Percentiles rank a stretch among this genome's conserved stretches.
Evolutionary conservation across 225 moss, liverwort and hornwort genomes (phyloP).

Genomic region (Sphagnum tenellum): DNA sequence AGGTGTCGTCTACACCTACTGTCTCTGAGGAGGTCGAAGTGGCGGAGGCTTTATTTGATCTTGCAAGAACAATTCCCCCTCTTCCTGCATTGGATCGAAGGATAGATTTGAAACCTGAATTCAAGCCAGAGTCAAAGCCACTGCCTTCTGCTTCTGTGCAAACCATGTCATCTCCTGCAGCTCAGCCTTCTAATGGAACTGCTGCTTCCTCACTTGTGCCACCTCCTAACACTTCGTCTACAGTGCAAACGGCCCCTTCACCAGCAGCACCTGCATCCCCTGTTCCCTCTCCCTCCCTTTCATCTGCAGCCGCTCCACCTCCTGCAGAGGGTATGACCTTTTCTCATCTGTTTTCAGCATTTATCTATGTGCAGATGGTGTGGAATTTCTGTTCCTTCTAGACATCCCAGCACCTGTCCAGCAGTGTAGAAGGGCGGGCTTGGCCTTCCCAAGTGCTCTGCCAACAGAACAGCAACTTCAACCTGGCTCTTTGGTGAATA

Average conservation of each 20-base stretch:
- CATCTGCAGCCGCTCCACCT: constrained; percentile 19
- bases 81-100: constrained; percentile 38
- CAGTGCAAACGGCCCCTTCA: constrained; percentile 12
- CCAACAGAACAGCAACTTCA: too few species aligned
- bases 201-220: constrained; percentile 8
- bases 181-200: constrained; percentile 10
- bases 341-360: too few species aligned
- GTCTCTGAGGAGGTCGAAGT: constrained; percentile 80
- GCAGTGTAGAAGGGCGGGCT: too few species aligned
- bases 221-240: constrained; percentile 5
- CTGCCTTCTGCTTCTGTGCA: constrained; percentile 3
- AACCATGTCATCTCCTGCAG: constrained; percentile 1
- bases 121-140: constrained; percentile 10
- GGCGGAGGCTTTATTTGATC: constrained; percentile 76
- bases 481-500: too few species aligned
- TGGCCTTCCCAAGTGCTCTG: too few species aligned
- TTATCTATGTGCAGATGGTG: too few species aligned
- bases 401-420: too few species aligned
- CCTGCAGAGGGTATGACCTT: constrained; percentile 47
- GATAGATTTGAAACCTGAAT: constrained; percentile 19
- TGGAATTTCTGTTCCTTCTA: too few species aligned
- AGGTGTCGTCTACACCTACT: constrained; percentile 32
- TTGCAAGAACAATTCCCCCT: constrained; percentile 50
- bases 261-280: constrained; percentile 24
- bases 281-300: constrained; percentile 18